Conservation (phyloP, 106 monocot genomes). For the Posidonia australis region DNA sequence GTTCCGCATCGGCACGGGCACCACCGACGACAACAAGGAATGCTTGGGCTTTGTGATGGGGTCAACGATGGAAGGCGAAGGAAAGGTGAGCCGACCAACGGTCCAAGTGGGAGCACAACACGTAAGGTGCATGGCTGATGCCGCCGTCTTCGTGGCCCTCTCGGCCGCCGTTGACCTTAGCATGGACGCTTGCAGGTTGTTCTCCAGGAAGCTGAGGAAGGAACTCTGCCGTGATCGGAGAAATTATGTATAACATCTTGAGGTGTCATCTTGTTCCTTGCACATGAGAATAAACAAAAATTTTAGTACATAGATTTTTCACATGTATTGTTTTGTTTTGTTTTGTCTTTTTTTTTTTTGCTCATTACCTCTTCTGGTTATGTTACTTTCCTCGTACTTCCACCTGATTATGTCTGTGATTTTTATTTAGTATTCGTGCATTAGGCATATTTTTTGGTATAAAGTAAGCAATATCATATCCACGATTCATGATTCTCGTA, state of each 20-base stretch:
- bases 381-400: too few relatives aligned
- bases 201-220: conserved; percentile 66
- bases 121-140: conserved; percentile 52
- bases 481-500: too few relatives aligned
- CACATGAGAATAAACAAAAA: too few relatives aligned
- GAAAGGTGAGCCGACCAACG: conserved; percentile 48
- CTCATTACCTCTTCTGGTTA: too few relatives aligned
- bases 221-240: conserved; percentile 40
- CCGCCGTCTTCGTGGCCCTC: conserved; percentile 63
- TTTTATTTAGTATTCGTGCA: too few relatives aligned
- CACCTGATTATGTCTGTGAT: too few relatives aligned
- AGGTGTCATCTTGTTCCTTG: too few relatives aligned
- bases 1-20: conserved; percentile 37
- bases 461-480: too few relatives aligned
- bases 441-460: too few relatives aligned
- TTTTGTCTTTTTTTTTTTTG: too few relatives aligned
- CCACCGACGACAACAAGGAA: not conserved
- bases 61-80: conserved; percentile 57
- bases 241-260: not conserved
- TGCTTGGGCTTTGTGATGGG: conserved; percentile 62
- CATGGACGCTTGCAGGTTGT: conserved; percentile 79
- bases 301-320: too few relatives aligned
- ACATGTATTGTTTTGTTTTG: too few relatives aligned
- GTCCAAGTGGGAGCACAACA: conserved; percentile 65
- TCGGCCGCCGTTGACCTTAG: conserved; percentile 75